Evolutionary conservation across 176 grass and related monocot genomes (phyloP), one percentile per base, ranked within the genome.

Genomic region (Carex scoparia): DNA sequence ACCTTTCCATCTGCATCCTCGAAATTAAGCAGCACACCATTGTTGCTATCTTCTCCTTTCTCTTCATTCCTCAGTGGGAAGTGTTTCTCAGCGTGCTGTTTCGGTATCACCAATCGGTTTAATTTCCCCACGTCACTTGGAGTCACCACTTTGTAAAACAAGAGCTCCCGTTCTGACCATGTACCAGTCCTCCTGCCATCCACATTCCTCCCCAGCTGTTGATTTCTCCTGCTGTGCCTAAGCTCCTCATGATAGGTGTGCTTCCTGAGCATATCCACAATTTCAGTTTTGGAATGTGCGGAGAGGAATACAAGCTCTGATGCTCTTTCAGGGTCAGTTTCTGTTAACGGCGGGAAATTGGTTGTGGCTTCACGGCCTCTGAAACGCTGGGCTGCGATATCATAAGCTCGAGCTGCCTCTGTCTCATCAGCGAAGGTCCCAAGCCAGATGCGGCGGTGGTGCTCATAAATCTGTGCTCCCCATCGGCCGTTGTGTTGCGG

Each of bases 391-490:
- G 89, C 97, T 0, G 97, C 97, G 4, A 92, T 90, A 88, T 99
- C 97, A 88, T 99, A 99, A 32, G 91, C 84, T n/a, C 86, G 77
- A 40, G 97, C 97, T 0, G 93, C 93, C 16, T 77, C 61, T 0
- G 81, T 72, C 76, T 99, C 93, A 65, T 89, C 81, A 60, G 87
- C 69, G 84, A 99, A 99, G 4, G 97, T 99, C n/a, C 97, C 97
- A 38, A 99, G 91, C 97, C 97, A 99, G 44, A 99, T 91, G 32
- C 97, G 88, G 13, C 90, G 88, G 90, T 99, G 97, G 38, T 88
- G 88, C 86, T 99, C 97, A 85, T 99, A 99, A 90, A 99, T 99
- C 90, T 99, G 97, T 19, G 97, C 90, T 8, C 97, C 97, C 97
- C 97, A 99, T 4, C 97, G 70, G 13, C 97, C 97, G 91, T 99